Evolutionary conservation across 768 basidiomycete genomes (phyloP), one percentile per base, ranked within the genome.

Genomic region (Psilocybe cyanescens): DNA sequence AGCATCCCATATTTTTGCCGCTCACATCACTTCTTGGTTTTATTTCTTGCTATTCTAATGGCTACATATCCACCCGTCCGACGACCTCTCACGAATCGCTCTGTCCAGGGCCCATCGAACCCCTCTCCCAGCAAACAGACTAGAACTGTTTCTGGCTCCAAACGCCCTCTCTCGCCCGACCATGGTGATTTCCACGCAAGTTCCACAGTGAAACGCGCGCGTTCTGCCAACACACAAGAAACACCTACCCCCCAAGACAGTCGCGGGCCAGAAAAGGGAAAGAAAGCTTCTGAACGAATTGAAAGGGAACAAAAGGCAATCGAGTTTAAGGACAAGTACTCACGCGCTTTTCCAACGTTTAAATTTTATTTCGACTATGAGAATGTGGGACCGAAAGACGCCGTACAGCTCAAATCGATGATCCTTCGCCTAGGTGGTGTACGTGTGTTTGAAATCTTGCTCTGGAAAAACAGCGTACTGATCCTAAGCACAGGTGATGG

Each of bases 291-390:
- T 4, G 83, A 84, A 62, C 80, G 85, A 30, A 73, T 78, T 3
- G 83, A 84, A 62, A 80, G 85, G 30, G 83, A 86, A 64, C 78
- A 81, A 61, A 80, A 81, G 65, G 84, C 88, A 63, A 78, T 79
- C 4, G 90, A 92, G 66, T 99, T 94, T 79, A 86, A 84, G 69
- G 76, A 85, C 51, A 97, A 95, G 78, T 98, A 95, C 75, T 84
- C 82, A 57, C 85, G 86, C 55, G 92, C 91, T 19, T 97, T 99
- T 76, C 94, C 94, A 2, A 77, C 75, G 28, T 94, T 90, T 80
- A 84, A 81, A 16, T 97, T 99, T 74, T 90, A 94, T 74, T 90
- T 98, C 71, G 95, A 97, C 70, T 71, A 76, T 37, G 75, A 85
- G 51, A 78, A 75, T 59, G 74, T 87, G 61, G 77, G 73, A 7